Percentiles rank a stretch among this genome's conserved stretches.
These are phyloP conservation scores for Pseudozyma hubeiensis DNA, from an alignment of 1,284 basidiomycete genomes.

Conservation along the genomic window DNA sequence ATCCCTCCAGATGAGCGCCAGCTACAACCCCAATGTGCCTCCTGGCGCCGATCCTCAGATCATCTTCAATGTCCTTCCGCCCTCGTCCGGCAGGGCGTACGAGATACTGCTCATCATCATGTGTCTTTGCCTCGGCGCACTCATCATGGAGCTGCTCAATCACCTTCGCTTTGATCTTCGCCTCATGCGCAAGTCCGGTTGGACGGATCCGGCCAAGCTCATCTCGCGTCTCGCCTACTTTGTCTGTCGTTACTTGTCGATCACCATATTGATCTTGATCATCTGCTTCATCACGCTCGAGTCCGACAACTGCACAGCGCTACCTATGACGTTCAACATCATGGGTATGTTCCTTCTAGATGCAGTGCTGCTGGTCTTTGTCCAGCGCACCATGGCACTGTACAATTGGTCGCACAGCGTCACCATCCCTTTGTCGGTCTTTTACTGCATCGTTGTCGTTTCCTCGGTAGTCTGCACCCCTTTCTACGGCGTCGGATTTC, in stretches of 20 bases:
- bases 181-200: slow-evolving; percentile 39
- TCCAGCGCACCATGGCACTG: slow-evolving; percentile 44
- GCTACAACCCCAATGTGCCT: too few species aligned
- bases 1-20: background rate
- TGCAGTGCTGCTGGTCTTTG: slow-evolving; percentile 34
- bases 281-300: slow-evolving; percentile 23
- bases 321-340: slow-evolving; percentile 32
- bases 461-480: slow-evolving; percentile 22
- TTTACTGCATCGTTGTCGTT: slow-evolving; percentile 25
- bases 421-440: slow-evolving; percentile 19
- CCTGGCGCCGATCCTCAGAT: too few species aligned
- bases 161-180: slow-evolving; percentile 40
- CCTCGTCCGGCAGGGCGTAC: slow-evolving; percentile 20
- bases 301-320: slow-evolving; percentile 23
- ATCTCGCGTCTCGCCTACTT: slow-evolving; percentile 39
- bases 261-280: slow-evolving; percentile 16
- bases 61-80: slow-evolving; percentile 43
- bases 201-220: slow-evolving; percentile 36
- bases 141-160: slow-evolving; percentile 32
- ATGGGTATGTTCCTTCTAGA: slow-evolving; percentile 27
- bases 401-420: slow-evolving; percentile 35
- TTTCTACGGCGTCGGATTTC: slow-evolving; percentile 31
- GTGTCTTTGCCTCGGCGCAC: slow-evolving; percentile 37
- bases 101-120: slow-evolving; percentile 31
- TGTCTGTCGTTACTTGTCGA: slow-evolving; percentile 23